Percentiles rank a stretch among this genome's conserved stretches.
These are phyloP conservation scores for Xylaria sp. DNA, from an alignment of 2,329 filamentous ascomycete genomes.

Conservation along the genomic window DNA sequence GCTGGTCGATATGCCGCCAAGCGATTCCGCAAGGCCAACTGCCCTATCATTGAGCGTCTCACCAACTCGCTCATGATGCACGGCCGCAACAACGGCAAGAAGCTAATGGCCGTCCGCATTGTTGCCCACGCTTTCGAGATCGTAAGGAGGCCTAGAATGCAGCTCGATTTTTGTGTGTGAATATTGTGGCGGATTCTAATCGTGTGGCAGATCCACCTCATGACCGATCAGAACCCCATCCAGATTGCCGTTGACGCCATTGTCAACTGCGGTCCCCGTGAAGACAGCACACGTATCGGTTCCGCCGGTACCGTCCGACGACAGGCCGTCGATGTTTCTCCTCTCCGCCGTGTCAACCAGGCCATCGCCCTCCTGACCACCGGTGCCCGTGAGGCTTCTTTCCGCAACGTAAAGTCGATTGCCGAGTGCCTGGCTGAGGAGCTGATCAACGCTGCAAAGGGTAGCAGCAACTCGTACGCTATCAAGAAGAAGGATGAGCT, in stretches of 20 bases:
- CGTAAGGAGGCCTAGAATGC: constrained; percentile 69
- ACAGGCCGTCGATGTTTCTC: constrained; percentile 99
- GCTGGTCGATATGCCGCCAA: constrained; percentile 98
- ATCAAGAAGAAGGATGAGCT: constrained; percentile 99
- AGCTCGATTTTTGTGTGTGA: constrained; percentile 17
- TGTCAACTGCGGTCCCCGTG: constrained; percentile 99
- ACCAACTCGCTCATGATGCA: constrained; percentile 99
- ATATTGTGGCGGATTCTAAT: constrained; percentile 21
- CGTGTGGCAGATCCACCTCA: constrained; percentile 90
- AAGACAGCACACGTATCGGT: constrained; percentile 99
- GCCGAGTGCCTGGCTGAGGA: constrained; percentile 99
- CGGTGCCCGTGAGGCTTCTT: constrained; percentile 96
- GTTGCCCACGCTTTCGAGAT: constrained; percentile 99
- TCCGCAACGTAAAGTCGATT: constrained; percentile 99
- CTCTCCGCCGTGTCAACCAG: constrained; percentile 99
- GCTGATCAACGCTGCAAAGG: constrained; percentile 99
- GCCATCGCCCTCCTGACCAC: constrained; percentile 99
- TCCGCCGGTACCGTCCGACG: constrained; percentile 99
- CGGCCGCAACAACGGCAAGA: constrained; percentile 99
- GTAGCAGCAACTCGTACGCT: constrained; percentile 99
- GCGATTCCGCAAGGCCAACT: constrained; percentile 99
- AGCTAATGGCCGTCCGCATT: constrained; percentile 99
- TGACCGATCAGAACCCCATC: constrained; percentile 99
- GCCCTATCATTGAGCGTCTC: constrained; percentile 99
- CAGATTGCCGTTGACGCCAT: constrained; percentile 99